Evolutionary conservation across 208 protist species (phyloP).

Genomic region (Crithidia expoeki): DNA sequence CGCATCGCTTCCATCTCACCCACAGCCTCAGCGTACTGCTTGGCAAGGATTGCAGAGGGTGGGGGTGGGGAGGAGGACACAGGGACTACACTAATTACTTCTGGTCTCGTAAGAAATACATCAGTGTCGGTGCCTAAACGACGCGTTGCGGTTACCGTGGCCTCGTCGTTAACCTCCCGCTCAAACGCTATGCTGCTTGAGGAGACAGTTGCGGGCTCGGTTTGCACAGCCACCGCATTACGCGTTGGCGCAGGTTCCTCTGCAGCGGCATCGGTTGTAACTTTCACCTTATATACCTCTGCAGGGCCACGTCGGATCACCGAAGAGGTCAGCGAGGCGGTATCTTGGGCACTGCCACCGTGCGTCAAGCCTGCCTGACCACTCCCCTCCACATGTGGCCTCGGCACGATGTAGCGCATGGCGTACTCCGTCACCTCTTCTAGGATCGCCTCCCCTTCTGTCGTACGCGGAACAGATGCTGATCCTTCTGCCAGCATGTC

Average conservation of each 20-base stretch:
- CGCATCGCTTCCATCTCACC: conserved; percentile 26
- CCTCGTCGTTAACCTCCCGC: not conserved
- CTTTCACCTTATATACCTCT: not conserved
- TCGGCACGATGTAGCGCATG: conserved; percentile 7
- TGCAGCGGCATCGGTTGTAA: not conserved
- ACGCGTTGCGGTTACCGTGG: not conserved
- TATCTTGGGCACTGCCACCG: not conserved
- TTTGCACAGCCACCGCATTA: not conserved
- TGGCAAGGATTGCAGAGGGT: conserved; percentile 26
- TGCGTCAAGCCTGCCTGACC: not conserved
- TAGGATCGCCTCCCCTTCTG: not conserved
- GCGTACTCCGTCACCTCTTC: not conserved
- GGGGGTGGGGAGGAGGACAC: not conserved
- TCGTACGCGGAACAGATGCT: not conserved
- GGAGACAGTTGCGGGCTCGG: not conserved
- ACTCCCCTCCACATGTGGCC: not conserved
- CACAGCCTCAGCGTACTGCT: conserved; percentile 24
- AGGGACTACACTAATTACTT: not conserved
- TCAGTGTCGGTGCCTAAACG: not conserved
- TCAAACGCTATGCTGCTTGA: not conserved
- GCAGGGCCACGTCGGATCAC: not conserved
- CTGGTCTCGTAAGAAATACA: not conserved
- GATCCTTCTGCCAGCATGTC: not conserved
- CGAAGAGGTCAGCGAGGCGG: not conserved
- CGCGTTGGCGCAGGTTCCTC: not conserved